Evolutionary conservation across 2,329 filamentous ascomycete species (phyloP), one percentile per base, ranked within the genome.

Genomic region (Ascomycota sp.): DNA sequence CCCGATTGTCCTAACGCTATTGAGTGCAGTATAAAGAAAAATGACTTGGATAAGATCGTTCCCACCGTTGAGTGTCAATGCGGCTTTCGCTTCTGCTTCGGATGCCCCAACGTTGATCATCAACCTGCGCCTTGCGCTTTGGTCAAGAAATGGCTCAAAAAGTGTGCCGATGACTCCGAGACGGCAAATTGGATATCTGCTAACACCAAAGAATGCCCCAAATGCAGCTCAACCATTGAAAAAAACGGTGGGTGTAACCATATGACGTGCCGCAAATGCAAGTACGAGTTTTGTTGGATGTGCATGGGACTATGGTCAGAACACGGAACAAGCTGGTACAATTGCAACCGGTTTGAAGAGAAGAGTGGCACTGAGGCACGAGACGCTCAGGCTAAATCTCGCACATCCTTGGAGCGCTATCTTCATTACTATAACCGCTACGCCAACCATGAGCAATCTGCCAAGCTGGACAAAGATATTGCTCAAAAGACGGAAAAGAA

Each of bases 131-230:
- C 89, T 0, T 98, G 89, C 50, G 66, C 73, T 19, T 56, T 98
- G 30, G 86, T 95, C 30, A 94, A 89, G 63, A 76, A 69, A 48
- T 98, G 89, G 89, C 54, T 98, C 9, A 92, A 94, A 61, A 98
- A 98, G 50, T 98, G 89, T 48, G 89, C 89, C 33, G 89, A 98
- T 48, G 89, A 98, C 46, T 93, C 82, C 1, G 89, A 98, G 52
- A 98, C 89, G 0, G 86, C 89, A 4, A 98, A 98, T 51, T 98
- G 89, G 89, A 98, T 98, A 37, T 94, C 86, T 0, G 89, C 89
- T 28, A 93, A 98, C 51, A 98, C 89, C 2, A 98, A 98, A 49
- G 89, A 98, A 51, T 98, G 89, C 39, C 86, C 89, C 0, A 89
- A 79, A 49, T 98, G 89, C 53, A 73, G 81, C 41, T 95, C 86